Evolutionary conservation across 2,329 filamentous ascomycete genomes (phyloP).

Genomic region (Zymoseptoria tritici): DNA sequence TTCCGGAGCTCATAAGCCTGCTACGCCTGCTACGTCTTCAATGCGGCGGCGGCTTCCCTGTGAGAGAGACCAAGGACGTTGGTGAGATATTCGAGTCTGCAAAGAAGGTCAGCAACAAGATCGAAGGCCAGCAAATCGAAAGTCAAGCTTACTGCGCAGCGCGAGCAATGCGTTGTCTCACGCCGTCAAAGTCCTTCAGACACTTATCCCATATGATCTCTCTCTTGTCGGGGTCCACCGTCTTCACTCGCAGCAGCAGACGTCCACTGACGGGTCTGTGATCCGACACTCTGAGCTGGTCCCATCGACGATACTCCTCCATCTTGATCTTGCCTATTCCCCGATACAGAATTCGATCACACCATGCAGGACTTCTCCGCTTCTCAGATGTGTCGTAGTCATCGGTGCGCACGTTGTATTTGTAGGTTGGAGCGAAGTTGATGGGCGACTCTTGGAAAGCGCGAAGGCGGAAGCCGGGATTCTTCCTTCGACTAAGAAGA

Average conservation of each 20-base stretch:
- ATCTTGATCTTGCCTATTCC: constrained; percentile 77
- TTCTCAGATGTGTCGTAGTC: constrained; percentile 87
- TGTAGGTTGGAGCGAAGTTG: constrained; percentile 91
- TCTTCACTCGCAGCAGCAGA: constrained; percentile 80
- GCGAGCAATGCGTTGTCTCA: constrained; percentile 59
- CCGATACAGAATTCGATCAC: constrained; percentile 83
- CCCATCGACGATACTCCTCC: constrained; percentile 79
- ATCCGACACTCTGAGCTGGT: constrained; percentile 75
- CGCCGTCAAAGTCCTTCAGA: constrained; percentile 59
- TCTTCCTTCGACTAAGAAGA: constrained; percentile 78
- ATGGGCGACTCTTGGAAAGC: constrained; percentile 89
- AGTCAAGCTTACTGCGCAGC: constrained; percentile 66
- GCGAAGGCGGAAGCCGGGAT: constrained; percentile 79
- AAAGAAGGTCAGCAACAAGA: constrained; percentile 1
- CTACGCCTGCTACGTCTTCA: constrained; percentile 6
- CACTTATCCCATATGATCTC: constrained; percentile 22
- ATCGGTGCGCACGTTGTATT: constrained; percentile 94
- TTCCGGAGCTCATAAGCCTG: not conserved
- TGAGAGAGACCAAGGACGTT: constrained; percentile 52
- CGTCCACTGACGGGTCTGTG: constrained; percentile 84
- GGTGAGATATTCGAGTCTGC: constrained; percentile 57
- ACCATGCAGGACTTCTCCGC: constrained; percentile 90
- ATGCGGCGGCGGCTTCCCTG: constrained; percentile 42
- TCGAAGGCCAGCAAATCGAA: not conserved
- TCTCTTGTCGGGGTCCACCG: constrained; percentile 62